A percentile compares a stretch with the other conserved stretches of the same genome.
phyloP scores from a whole-genome alignment of 1,139 yeast genomes.

The Nakaseomyces uthaithaninus region DNA sequence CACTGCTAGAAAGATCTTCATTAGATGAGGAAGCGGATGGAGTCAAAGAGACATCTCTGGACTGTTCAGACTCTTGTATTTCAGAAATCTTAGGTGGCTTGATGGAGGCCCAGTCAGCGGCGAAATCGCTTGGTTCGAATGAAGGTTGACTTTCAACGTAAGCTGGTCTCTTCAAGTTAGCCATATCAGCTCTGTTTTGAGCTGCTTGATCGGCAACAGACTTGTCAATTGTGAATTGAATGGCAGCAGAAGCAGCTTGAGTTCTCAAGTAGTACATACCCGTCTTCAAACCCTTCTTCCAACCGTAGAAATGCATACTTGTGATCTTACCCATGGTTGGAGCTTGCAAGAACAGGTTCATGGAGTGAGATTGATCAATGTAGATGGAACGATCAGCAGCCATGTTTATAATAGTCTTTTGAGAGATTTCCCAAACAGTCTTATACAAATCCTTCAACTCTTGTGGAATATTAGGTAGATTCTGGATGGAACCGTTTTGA shows the following conservation, averaged over 20 bases:
- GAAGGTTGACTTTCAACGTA: conserved; percentile 36
- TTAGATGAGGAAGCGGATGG: conserved; percentile 22
- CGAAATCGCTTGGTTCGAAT: conserved; percentile 31
- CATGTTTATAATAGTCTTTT: conserved; percentile 78
- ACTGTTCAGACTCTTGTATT: conserved; percentile 21
- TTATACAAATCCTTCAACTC: conserved; percentile 72
- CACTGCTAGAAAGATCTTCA: conserved; percentile 24
- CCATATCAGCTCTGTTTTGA: conserved; percentile 42
- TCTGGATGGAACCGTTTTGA: conserved; percentile 80
- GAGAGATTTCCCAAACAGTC: conserved; percentile 96
- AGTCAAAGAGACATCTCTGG: conserved; percentile 23
- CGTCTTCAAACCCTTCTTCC: conserved; percentile 95
- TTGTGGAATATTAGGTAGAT: conserved; percentile 63
- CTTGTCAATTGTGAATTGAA: conserved; percentile 63
- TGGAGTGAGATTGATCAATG: conserved; percentile 88
- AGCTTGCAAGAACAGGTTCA: conserved; percentile 69
- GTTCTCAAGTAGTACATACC: conserved; percentile 97
- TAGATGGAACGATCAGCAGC: conserved; percentile 92
- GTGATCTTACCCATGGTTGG: conserved; percentile 90
- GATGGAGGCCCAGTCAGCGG: conserved; percentile 9
- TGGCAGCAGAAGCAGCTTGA: conserved; percentile 86
- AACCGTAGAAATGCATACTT: conserved; percentile 93
- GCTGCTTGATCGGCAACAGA: conserved; percentile 47
- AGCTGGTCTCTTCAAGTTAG: conserved; percentile 46
- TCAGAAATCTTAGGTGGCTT: conserved; percentile 12